Conservation (phyloP, 140 eudicot genomes). For the Oenanthe javanica region DNA sequence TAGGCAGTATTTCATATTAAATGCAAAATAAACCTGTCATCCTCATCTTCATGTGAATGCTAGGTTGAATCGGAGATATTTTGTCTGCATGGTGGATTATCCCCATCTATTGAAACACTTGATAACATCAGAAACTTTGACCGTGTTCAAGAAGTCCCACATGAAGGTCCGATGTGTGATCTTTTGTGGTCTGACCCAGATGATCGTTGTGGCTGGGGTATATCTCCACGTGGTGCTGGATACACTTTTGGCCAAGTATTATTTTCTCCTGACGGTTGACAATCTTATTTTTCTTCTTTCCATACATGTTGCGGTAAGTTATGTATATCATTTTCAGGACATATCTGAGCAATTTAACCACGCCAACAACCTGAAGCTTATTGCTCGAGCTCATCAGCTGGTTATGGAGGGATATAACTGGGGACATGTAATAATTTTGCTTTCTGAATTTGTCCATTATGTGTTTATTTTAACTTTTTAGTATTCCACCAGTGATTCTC, state of each 20-base stretch:
- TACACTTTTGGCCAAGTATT: slow-evolving; percentile 97
- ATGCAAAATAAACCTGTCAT: neutral
- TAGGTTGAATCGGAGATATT: slow-evolving; percentile 95
- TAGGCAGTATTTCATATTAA: neutral
- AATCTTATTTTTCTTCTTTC: slow-evolving; percentile 7
- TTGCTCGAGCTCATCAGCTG: slow-evolving; percentile 93
- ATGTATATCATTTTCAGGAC: slow-evolving; percentile 40
- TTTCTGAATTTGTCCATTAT: neutral
- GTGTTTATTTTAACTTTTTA: neutral
- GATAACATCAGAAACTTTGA: slow-evolving; percentile 86
- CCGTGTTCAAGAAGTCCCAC: slow-evolving; percentile 99
- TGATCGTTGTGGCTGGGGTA: slow-evolving; percentile 99
- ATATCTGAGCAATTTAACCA: slow-evolving; percentile 87
- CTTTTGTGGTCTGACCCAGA: slow-evolving; percentile 96
- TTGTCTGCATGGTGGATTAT: slow-evolving; percentile 92
- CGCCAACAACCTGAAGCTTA: slow-evolving; percentile 43
- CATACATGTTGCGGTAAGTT: slow-evolving; percentile 25
- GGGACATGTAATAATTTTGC: slow-evolving; percentile 57
- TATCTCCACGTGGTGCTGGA: slow-evolving; percentile 98
- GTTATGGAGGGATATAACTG: slow-evolving; percentile 98
- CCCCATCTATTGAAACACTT: slow-evolving; percentile 89
- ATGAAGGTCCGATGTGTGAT: slow-evolving; percentile 98
- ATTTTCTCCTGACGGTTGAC: slow-evolving; percentile 2
- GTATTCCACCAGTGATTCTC: neutral
- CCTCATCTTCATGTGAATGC: neutral